phyloP scores from a whole-genome alignment of 2,329 filamentous ascomycete species.

The Kalmusia sp. region DNA sequence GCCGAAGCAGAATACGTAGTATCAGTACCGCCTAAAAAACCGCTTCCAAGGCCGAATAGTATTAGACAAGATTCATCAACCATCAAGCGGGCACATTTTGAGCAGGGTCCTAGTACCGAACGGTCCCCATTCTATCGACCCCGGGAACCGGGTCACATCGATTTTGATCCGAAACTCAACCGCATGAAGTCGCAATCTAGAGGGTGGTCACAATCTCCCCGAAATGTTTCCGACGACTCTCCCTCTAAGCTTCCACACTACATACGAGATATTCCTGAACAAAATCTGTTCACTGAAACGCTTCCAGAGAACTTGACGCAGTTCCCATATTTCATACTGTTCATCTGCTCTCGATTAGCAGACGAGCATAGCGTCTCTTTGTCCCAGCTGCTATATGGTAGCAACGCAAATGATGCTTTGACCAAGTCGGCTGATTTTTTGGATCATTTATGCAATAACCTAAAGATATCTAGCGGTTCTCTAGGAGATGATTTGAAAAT shows the following conservation, averaged over 20 bases:
- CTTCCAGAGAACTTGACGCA: slow-evolving; percentile 10
- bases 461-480: slow-evolving; percentile 2
- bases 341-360: slow-evolving; percentile 41
- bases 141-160: background rate
- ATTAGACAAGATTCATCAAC: background rate
- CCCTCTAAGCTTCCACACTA: slow-evolving; percentile 26
- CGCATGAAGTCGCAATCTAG: background rate
- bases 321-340: slow-evolving; percentile 40
- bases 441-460: slow-evolving; percentile 16
- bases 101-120: background rate
- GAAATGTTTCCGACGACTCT: slow-evolving; percentile 12
- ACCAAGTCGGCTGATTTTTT: slow-evolving; percentile 29
- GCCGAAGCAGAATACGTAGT: background rate
- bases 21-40: background rate
- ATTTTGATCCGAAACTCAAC: background rate
- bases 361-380: slow-evolving; percentile 19
- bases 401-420: slow-evolving; percentile 13
- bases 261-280: slow-evolving; percentile 34
- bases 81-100: background rate
- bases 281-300: slow-evolving; percentile 37
- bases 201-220: background rate
- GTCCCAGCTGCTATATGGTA: slow-evolving; percentile 18
- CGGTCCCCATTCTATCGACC: background rate
- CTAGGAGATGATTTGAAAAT: slow-evolving; percentile 23
- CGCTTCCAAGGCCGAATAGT: background rate